Base-by-base conservation (phyloP, 345 rosid genomes). In the Bruguiera gymnorhiza region DNA sequence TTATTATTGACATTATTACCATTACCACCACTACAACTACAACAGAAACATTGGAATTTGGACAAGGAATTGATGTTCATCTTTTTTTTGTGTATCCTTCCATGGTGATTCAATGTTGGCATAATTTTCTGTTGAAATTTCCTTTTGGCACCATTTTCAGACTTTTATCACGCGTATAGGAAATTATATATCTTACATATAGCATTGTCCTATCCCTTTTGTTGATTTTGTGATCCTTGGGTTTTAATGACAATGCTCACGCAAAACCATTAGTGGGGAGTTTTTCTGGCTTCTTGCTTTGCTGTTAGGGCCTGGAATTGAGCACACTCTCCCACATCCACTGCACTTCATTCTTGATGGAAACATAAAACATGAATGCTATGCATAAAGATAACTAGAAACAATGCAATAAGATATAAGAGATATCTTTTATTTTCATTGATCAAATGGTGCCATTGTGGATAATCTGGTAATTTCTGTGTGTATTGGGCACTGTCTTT, bases 251-350 rank as follows among this genome's bases (percentile, higher is more conserved):
- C 59, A 55, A 55, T 55, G 16, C 29, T 23, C 8, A 21, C 15
- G 5, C 10, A 21, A 55, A 55, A 23, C 5, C 27, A 55, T 3
- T 55, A 21, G 30, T 56, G 16, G 18, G 18, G 60, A 53, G 67
- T 23, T 56, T 65, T 57, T 48, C 58, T 34, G 70, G 51, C 70
- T 31, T 65, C 69, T 29, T 63, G 63, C 3, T 21, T 55, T 43
- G 2, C 52, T 31, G 0, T 65, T 39, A 8, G 63, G 20, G 27
- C 26, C 31, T 50, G 67, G 67, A 51, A 52, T 67, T 21, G 19
- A 20, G 66, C 26, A 61, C 20, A 26, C 11, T 2, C 19, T 30
- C 46, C 51, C 50, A 8, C 20, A 21, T 51, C 43, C 21, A 6
- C 54, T 18, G 5, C 1, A 59, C 3, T 23, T 56, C 18, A 56